Evolutionary conservation across 1,139 yeast genomes (phyloP), one percentile per base, ranked within the genome.

Genomic region (Meyerozyma athensensis): DNA sequence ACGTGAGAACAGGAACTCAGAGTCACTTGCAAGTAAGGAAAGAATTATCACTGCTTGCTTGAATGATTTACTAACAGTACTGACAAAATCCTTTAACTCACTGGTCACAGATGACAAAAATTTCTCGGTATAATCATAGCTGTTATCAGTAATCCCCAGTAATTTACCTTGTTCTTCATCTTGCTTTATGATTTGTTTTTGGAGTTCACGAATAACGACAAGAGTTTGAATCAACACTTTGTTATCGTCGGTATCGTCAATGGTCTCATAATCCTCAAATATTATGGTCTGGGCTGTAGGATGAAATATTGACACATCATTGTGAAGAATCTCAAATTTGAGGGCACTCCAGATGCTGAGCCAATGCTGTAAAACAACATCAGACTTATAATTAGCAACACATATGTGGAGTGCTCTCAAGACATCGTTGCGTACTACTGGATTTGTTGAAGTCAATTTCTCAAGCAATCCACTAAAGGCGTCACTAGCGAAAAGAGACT

Each of bases 301-400:
- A 24, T 52, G 52, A 43, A 69, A 65, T 4, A 59, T 47, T 18
- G 68, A 61, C 12, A 67, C 57, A 39, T 82, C 86, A 34, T 81
- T 80, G 56, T 90, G 96, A 42, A 90, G 65, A 19, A 92, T 72
- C 54, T 92, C 97, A 55, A 79, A 89, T 54, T 90, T 92, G 37
- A 92, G 65, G 0, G 95, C 87, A 47, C 86, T 84, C 96, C 97
- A 92, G 6, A 92, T 54, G 2, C 81, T 74, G 19, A 75, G 58
- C 90, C 96, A 89, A 52, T 76, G 72, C 12, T 69, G 68, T 22
- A 65, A 64, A n/a, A 79, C 47, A 0, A 74, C 63, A 9, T 66
- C 68, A 0, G 61, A 49, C 0, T 74, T 65, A 50, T 83, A 86
- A 7, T 56, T 58, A 21, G 68, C 59, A 5, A 86, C 63, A 45